Percentiles rank a stretch among this genome's conserved stretches.
phyloP scores from a whole-genome alignment of 2,329 filamentous ascomycete species.

The Lasiodiplodia citricola region DNA sequence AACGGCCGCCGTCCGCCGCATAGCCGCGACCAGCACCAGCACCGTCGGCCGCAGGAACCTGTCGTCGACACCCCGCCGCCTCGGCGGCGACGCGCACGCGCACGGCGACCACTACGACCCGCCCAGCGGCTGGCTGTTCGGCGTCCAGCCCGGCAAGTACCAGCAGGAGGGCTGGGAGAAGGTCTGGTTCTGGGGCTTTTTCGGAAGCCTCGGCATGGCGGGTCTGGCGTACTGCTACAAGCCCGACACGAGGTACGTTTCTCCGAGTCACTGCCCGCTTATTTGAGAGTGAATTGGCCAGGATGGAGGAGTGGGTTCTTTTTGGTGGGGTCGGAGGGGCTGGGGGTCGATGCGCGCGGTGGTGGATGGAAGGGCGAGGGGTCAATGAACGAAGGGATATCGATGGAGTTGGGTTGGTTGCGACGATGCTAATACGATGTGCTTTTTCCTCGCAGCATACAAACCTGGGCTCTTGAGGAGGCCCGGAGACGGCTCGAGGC shows the following conservation, averaged over 20 bases:
- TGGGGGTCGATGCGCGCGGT: neutral
- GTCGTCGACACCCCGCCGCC: constrained; percentile 8
- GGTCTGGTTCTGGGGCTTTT: constrained; percentile 83
- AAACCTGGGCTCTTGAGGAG: constrained; percentile 98
- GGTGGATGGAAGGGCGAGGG: neutral
- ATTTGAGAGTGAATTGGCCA: neutral
- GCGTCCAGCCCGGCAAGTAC: constrained; percentile 90
- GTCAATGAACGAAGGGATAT: neutral
- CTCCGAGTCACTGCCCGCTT: neutral
- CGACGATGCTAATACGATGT: constrained; percentile 2
- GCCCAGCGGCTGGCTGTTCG: constrained; percentile 89
- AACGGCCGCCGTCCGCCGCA: constrained; percentile 1
- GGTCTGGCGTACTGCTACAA: constrained; percentile 90
- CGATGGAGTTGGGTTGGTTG: neutral
- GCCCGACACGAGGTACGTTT: constrained; percentile 95
- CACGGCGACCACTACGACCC: constrained; percentile 75
- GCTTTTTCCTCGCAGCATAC: constrained; percentile 71
- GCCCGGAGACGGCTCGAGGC: constrained; percentile 92
- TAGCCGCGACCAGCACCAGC: neutral
- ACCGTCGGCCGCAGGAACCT: constrained; percentile 5
- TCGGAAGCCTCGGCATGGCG: constrained; percentile 74
- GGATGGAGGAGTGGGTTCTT: neutral
- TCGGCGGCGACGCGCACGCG: constrained; percentile 53
- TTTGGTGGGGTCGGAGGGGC: constrained; percentile 21
- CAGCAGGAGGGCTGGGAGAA: constrained; percentile 97